A percentile compares a stretch with the other conserved stretches of the same genome.
phyloP scores from a whole-genome alignment of 768 basidiomycete genomes.

The Boletus rubroflammeus region DNA sequence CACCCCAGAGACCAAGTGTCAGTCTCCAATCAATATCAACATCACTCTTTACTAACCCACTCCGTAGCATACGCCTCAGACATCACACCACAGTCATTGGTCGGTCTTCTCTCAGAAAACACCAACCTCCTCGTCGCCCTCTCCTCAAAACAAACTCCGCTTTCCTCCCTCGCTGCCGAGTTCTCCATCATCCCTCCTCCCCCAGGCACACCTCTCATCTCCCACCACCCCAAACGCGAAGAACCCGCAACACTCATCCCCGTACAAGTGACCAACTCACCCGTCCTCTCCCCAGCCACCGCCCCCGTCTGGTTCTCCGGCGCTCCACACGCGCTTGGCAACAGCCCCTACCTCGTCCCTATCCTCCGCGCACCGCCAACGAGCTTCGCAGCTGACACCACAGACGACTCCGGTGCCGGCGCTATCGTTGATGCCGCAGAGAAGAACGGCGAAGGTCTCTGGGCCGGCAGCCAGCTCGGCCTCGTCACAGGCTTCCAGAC shows the following conservation, averaged over 20 bases:
- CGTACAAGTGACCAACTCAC: slow-evolving; percentile 45
- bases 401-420: slow-evolving; percentile 53
- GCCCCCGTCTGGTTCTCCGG: slow-evolving; percentile 77
- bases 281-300: slow-evolving; percentile 46
- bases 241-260: slow-evolving; percentile 64
- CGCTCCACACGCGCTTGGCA: slow-evolving; percentile 57
- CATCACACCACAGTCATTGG: slow-evolving; percentile 77
- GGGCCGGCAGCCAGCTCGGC: slow-evolving; percentile 75
- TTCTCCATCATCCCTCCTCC: slow-evolving; percentile 89
- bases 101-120: slow-evolving; percentile 61
- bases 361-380: slow-evolving; percentile 74
- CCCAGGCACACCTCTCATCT: slow-evolving; percentile 77
- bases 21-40: background rate
- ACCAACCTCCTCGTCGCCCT: slow-evolving; percentile 85
- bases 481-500: slow-evolving; percentile 92
- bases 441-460: slow-evolving; percentile 72
- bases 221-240: slow-evolving; percentile 78
- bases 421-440: slow-evolving; percentile 67
- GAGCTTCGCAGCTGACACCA: slow-evolving; percentile 72
- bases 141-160: slow-evolving; percentile 68
- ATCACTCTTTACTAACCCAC: background rate
- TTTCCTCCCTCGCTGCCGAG: slow-evolving; percentile 80
- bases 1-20: slow-evolving; percentile 83
- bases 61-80: slow-evolving; percentile 63
- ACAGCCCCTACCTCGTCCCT: slow-evolving; percentile 77